These are phyloP conservation scores for Lumnitzera racemosa DNA, from an alignment of 345 rosid genomes.

Conservation along the genomic window DNA sequence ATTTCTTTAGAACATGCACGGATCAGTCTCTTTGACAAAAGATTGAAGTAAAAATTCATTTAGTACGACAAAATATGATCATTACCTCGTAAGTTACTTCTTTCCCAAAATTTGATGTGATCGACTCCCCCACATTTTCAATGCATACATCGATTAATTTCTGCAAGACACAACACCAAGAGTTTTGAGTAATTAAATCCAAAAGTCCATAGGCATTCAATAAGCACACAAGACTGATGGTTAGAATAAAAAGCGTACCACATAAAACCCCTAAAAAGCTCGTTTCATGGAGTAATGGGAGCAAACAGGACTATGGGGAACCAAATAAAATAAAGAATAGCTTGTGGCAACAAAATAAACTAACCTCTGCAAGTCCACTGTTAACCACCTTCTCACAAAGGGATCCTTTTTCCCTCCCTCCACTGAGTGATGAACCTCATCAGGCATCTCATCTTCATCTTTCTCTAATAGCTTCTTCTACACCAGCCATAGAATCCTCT, in stretches of 20 bases:
- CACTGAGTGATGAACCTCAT: constrained; percentile 17
- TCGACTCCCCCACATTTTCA: constrained; percentile 59
- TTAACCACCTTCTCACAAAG: constrained; percentile 56
- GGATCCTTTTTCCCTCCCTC: constrained; percentile 78
- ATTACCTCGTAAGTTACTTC: constrained; percentile 74
- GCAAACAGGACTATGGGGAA: neutral
- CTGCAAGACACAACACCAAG: constrained; percentile 38
- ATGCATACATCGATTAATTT: constrained; percentile 53
- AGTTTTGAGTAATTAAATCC: neutral
- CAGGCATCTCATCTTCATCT: constrained; percentile 21
- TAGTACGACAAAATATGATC: neutral
- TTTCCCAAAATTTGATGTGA: constrained; percentile 68
- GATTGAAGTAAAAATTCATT: too few species aligned
- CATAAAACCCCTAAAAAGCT: too few species aligned
- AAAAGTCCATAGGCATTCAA: neutral
- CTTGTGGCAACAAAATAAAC: constrained; percentile 4
- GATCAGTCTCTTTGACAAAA: too few species aligned
- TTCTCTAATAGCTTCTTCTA: constrained; percentile 10
- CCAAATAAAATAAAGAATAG: neutral
- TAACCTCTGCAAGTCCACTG: constrained; percentile 93
- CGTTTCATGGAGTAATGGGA: neutral
- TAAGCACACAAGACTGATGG: too few species aligned
- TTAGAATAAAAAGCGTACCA: too few species aligned
- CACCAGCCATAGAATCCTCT: constrained; percentile 23
- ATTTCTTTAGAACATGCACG: too few species aligned